phyloP scores from a whole-genome alignment of 1,139 yeast species.

The Candida tropicalis region DNA sequence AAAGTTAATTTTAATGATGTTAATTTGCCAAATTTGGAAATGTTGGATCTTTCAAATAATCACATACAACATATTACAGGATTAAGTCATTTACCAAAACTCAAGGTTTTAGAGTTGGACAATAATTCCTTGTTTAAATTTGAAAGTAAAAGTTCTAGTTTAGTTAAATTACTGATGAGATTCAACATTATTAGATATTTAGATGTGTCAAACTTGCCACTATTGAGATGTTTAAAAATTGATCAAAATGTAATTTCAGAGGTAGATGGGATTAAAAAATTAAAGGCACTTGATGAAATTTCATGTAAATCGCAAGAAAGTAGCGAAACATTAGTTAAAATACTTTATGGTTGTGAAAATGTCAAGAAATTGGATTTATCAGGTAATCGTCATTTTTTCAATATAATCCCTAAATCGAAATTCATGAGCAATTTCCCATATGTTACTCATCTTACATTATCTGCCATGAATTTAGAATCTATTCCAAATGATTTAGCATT shows the following conservation, averaged over 20 bases:
- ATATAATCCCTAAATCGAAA: background rate
- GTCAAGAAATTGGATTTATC: slow-evolving; percentile 39
- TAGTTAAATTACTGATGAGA: slow-evolving; percentile 49
- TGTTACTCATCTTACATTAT: slow-evolving; percentile 40
- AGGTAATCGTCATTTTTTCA: slow-evolving; percentile 29
- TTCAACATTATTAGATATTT: slow-evolving; percentile 38
- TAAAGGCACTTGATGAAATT: slow-evolving; percentile 43
- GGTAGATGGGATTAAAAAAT: slow-evolving; percentile 28
- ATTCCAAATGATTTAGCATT: slow-evolving; percentile 40
- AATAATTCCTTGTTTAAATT: slow-evolving; percentile 41
- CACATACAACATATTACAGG: slow-evolving; percentile 34
- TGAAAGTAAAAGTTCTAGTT: slow-evolving; percentile 20
- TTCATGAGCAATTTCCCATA: slow-evolving; percentile 31
- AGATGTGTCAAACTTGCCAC: slow-evolving; percentile 36
- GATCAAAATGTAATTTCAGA: slow-evolving; percentile 45
- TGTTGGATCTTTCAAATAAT: slow-evolving; percentile 48
- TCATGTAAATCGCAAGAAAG: slow-evolving; percentile 42
- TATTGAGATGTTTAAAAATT: slow-evolving; percentile 45
- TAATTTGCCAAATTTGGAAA: slow-evolving; percentile 44
- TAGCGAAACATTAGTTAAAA: slow-evolving; percentile 20
- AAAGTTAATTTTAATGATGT: slow-evolving; percentile 37
- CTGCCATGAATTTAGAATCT: slow-evolving; percentile 44
- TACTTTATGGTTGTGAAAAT: slow-evolving; percentile 23
- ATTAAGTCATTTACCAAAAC: slow-evolving; percentile 34
- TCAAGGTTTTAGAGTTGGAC: slow-evolving; percentile 46